Conservation (phyloP, 192 early-diverging fungal species). For the Coemansia sp. region DNA sequence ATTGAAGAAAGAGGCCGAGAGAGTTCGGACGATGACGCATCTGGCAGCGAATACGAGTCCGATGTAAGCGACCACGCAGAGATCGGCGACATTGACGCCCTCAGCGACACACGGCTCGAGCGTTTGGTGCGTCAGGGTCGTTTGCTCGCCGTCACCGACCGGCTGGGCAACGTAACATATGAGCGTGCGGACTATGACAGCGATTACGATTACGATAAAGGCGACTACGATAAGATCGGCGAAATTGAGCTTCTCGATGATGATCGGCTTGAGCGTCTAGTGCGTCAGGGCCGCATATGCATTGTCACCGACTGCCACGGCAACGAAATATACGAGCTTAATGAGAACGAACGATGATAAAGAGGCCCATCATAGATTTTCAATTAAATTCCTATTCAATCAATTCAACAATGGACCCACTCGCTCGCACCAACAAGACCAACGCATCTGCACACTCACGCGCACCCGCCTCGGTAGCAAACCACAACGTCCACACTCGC, state of each 20-base stretch:
- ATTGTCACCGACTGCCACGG: background rate
- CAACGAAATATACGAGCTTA: no score
- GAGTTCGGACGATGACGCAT: conserved; percentile 15
- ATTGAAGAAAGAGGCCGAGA: conserved; percentile 22
- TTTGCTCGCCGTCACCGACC: conserved; percentile 32
- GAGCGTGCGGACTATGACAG: background rate
- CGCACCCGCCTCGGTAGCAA: conserved; percentile 41
- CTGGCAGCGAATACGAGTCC: conserved; percentile 12
- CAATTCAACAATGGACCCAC: background rate
- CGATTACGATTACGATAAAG: no score
- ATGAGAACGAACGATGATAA: no score
- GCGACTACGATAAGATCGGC: no score
- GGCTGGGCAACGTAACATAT: conserved; percentile 40
- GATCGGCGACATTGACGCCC: conserved; percentile 8
- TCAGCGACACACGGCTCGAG: conserved; percentile 24
- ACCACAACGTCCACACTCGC: conserved; percentile 39
- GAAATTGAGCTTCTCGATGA: no score
- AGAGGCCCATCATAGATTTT: no score
- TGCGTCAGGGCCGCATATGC: no score
- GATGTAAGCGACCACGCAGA: conserved; percentile 18
- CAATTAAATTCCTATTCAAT: background rate
- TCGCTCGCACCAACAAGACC: conserved; percentile 13
- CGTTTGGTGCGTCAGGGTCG: conserved; percentile 37
- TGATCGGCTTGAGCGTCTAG: no score
- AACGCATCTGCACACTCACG: conserved; percentile 48